Evolutionary conservation across 1,284 basidiomycete species (phyloP), one percentile per base, ranked within the genome.

Genomic region (Moesziomyces aphidis): DNA sequence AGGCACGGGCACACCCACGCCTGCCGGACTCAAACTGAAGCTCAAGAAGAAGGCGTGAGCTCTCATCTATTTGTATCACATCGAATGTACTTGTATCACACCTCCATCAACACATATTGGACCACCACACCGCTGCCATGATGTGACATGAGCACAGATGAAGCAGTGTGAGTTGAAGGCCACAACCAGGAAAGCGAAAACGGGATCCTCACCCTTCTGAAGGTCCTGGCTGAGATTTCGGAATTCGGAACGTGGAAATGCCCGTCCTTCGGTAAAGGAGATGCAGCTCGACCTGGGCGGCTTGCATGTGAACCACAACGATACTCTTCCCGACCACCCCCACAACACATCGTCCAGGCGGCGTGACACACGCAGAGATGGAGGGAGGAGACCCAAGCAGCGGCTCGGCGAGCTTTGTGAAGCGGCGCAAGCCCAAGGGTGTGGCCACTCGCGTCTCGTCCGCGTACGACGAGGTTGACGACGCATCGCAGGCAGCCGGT

Each of bases 31-130:
- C 44, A 76, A 76, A 50, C 44, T 76, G 55, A 76, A 76, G 69
- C 69, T 76, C 58, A 76, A 76, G 44, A 76, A 76, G 57, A 74
- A 74, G 62, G 71, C 52, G 1, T 74, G 26, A 59, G 5, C 15
- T 21, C 24, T 31, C 26, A 23, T 22, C 15, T 22, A 4, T 42
- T 42, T 42, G 4, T 6, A 42, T 34, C 31, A n/a, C 17, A 42
- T 42, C 39, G n/a, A 19, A 17, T 42, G 39, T 42, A 42, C 39
- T 42, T 42, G 39, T 42, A 42, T 28, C 26, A 28, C 26, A 28
- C 39, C 39, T 19, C 15, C 17, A 42, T 11, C 17, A 19, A 8
- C 13, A 34, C 31, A 4, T 34, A 10, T 34, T 34, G 10, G 13
- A 34, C 13, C 31, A 11, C 31, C 9, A 11, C 10, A 34, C 10